Percentiles rank a stretch among this genome's conserved stretches.
phyloP scores from a whole-genome alignment of 116 monocot genomes.

The Thalassia testudinum region DNA sequence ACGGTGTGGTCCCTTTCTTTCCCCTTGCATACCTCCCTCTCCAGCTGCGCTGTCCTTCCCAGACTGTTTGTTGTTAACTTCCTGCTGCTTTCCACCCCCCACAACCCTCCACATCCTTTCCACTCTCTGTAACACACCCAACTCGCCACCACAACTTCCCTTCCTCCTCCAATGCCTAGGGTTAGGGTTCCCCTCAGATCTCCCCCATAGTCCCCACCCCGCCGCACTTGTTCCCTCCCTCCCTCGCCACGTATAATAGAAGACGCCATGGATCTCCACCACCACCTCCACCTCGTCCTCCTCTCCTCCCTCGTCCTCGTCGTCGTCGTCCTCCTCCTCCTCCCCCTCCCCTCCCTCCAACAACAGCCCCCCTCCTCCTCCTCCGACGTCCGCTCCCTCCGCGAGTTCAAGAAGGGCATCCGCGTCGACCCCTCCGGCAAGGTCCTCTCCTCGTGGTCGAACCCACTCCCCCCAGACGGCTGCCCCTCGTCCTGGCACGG shows the following conservation, averaged over 20 bases:
- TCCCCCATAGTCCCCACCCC: neutral
- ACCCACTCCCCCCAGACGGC: neutral
- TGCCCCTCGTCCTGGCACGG: conserved; percentile 46
- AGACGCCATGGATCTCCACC: too few species aligned
- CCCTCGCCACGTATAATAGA: neutral
- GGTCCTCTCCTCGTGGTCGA: conserved; percentile 24
- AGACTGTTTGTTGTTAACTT: too few species aligned
- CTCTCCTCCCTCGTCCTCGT: neutral
- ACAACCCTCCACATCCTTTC: neutral
- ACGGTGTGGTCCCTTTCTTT: too few species aligned
- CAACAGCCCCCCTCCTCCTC: neutral
- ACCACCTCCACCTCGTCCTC: conserved; percentile 12
- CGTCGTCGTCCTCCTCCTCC: neutral
- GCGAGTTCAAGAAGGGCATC: conserved; percentile 88
- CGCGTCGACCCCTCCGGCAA: conserved; percentile 26
- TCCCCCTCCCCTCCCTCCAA: neutral
- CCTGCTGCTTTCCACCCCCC: neutral
- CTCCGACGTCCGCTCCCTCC: conserved; percentile 35
- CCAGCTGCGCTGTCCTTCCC: neutral
- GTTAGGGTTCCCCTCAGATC: neutral
- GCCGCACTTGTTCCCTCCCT: too few species aligned
- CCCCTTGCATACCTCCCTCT: too few species aligned
- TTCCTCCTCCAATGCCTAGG: neutral
- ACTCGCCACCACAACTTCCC: too few species aligned
- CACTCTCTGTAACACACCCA: too few species aligned